Base-by-base conservation (phyloP, 345 rosid species). In the Camelina laxa region DNA sequence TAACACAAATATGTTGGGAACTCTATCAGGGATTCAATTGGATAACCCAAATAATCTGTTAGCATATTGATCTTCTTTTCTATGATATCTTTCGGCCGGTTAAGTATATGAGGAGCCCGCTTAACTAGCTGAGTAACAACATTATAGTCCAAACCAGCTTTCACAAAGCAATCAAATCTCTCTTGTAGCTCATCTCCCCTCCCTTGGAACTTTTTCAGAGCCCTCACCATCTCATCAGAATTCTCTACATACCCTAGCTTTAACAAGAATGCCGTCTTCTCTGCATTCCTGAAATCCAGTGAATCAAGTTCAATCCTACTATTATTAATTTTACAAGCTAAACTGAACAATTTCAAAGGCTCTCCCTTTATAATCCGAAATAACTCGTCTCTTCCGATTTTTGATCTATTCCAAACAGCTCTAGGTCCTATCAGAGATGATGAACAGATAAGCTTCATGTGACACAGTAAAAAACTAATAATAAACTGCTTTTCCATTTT, bases 131-230 rank as follows among this genome's bases (percentile, higher is more conserved):
- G 51, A 0, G 73, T 59, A 62, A 84, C 93, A 47, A 84, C 90
- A 48, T 83, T 72, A 75, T 71, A 77, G 48, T 86, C 87, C 82
- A 91, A 64, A 67, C 93, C 97, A 36, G 87, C 87, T 51, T 78
- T 81, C 64, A 88, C 82, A 33, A 93, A 66, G 39, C 81, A 86
- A 82, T 93, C 85, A 74, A 88, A 93, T 83, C 98, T 85, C 76
- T 89, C 92, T 47, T 82, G 96, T 45, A 93, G 79, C 69, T 88
- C 84, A 30, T 70, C 62, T 69, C 90, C 91, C 22, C 71, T 85
- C 63, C 91, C 94, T 58, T 97, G 86, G 75, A 87, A 85, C 27
- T 31, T 33, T 84, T 85, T 86, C 53, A 81, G 60, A 19, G 85
- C 87, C 44, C 70, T 61, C 60, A 82, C 78, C 82, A 86, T 75